Conservation (phyloP, 2,329 filamentous ascomycete species). For the Xylaria sp. region DNA sequence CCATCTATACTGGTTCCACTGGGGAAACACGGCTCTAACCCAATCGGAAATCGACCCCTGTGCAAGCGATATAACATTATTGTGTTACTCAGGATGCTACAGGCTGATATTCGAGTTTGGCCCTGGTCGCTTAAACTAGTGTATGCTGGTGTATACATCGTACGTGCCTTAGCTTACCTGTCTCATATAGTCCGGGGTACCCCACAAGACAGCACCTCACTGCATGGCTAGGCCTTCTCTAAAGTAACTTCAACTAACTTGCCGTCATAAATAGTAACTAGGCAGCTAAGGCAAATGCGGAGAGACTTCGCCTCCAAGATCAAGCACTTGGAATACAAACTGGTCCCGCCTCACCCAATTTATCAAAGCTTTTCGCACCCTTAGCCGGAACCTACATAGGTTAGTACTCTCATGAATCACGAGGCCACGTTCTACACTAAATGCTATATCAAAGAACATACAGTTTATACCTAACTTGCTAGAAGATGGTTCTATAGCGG, state of each 20-base stretch:
- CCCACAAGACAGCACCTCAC: background rate
- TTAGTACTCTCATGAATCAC: background rate
- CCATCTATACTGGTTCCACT: too few relatives aligned
- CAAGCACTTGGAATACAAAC: background rate
- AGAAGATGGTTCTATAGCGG: background rate
- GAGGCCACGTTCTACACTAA: background rate
- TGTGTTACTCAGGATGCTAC: background rate
- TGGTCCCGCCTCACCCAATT: background rate
- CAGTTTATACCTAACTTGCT: background rate
- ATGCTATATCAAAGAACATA: background rate
- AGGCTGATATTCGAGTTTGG: background rate
- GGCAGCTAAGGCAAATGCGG: background rate
- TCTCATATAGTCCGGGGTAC: background rate
- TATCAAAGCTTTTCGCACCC: background rate
- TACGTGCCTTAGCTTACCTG: background rate
- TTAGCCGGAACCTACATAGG: background rate
- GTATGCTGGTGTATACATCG: background rate
- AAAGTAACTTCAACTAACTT: background rate
- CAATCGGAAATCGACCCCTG: background rate
- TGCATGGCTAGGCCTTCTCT: background rate
- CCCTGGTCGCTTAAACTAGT: background rate
- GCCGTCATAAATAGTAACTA: background rate
- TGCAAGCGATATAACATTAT: background rate
- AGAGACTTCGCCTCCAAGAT: background rate
- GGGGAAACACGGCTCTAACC: background rate